Evolutionary conservation across 148 eudicot genomes (phyloP).

Genomic region (Dysphania ambrosioides): DNA sequence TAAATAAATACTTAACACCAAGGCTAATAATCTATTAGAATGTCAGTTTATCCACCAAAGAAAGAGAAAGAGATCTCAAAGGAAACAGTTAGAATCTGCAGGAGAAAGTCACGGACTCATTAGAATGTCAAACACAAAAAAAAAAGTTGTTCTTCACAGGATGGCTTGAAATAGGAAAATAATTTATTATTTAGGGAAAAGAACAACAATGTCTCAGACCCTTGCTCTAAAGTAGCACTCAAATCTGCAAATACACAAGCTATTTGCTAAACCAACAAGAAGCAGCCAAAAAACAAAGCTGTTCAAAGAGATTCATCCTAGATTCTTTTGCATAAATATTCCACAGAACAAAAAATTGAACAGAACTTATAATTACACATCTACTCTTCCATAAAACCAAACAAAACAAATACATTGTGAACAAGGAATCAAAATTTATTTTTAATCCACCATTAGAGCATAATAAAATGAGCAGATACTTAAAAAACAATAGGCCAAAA

Average conservation of each 20-base stretch:
- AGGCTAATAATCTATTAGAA: background rate
- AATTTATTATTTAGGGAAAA: background rate
- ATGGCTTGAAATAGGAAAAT: background rate
- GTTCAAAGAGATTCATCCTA: too few relatives aligned
- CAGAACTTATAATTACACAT: too few relatives aligned
- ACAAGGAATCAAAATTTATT: too few relatives aligned
- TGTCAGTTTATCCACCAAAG: background rate
- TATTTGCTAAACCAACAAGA: background rate
- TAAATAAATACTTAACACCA: background rate
- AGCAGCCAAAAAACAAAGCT: too few relatives aligned
- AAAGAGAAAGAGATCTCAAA: background rate
- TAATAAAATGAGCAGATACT: background rate
- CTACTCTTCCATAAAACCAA: background rate
- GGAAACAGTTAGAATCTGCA: background rate
- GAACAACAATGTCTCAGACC: background rate
- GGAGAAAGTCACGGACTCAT: background rate
- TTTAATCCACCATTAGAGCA: background rate
- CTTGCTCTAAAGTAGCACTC: background rate
- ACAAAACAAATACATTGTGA: too few relatives aligned
- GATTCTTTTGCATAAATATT: too few relatives aligned
- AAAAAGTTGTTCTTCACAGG: background rate
- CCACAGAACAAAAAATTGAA: too few relatives aligned
- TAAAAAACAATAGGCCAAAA: too few relatives aligned
- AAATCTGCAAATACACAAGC: background rate
- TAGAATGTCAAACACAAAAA: background rate